Evolutionary conservation across 208 protist species (phyloP).

Genomic region (Leishmania major): DNA sequence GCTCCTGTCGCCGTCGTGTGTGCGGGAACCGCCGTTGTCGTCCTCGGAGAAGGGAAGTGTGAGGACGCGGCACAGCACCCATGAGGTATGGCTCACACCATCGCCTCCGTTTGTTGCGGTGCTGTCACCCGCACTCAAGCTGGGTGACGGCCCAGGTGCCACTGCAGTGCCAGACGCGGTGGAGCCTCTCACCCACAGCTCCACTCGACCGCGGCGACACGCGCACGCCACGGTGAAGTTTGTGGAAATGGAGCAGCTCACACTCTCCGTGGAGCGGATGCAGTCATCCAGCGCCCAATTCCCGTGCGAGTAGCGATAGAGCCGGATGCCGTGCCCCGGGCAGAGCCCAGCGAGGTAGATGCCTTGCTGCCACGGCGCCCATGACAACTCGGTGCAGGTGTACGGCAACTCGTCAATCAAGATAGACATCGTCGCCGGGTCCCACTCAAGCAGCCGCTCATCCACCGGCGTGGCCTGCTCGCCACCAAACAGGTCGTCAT

Average conservation of each 20-base stretch:
- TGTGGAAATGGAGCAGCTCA: constrained; percentile 61
- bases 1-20: neutral
- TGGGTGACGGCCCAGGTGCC: neutral
- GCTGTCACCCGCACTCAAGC: neutral
- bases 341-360: constrained; percentile 71
- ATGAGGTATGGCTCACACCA: constrained; percentile 5
- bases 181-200: constrained; percentile 40
- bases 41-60: constrained; percentile 17
- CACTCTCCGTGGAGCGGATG: constrained; percentile 52
- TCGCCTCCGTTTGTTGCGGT: neutral
- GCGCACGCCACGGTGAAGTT: constrained; percentile 77
- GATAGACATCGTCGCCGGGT: constrained; percentile 49
- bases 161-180: neutral
- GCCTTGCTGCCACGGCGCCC: constrained; percentile 88
- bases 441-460: constrained; percentile 61
- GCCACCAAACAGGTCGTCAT: constrained; percentile 33
- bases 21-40: constrained; percentile 4
- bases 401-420: constrained; percentile 62
- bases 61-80: constrained; percentile 25
- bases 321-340: constrained; percentile 50
- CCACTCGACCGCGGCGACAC: constrained; percentile 48
- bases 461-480: constrained; percentile 28
- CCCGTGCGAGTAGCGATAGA: constrained; percentile 84
- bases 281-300: constrained; percentile 72
- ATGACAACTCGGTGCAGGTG: constrained; percentile 66